Base-by-base conservation (phyloP, 176 grass and related monocot species). In the Aegilops speltoides region DNA sequence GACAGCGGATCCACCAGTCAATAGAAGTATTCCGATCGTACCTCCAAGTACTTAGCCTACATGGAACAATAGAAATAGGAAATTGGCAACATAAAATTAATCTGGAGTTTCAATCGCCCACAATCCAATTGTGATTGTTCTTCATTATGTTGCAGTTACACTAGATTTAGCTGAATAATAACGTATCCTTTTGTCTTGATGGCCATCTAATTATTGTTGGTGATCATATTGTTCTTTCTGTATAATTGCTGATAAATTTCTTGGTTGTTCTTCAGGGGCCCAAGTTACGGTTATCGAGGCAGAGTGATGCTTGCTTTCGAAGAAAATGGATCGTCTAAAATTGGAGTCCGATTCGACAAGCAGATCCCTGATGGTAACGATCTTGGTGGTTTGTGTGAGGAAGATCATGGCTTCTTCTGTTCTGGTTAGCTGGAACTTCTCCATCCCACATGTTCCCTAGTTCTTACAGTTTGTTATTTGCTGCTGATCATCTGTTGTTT, bases 381-480 rank as follows among this genome's bases (percentile, higher is more conserved):
- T 91, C 97, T 99, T 83, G 97, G 97, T 28, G 97, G 97, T 72
- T 73, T 94, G 80, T 99, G 97, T 36, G 97, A 99, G 83, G 97
- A 99, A 81, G 92, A 99, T 84, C 97, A 93, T 72, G 97, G 97
- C 70, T 99, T 99, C 90, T 99, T 96, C 73, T 99, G 97, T 77
- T 73, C 94, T 81, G 94, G 97, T 99, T 82, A 89, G 84, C 48
- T 90, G 66, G 84, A 81, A 68, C 29, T 76, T 93, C 33, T 33
- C 20, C 75, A 91, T 48, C 48, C 9, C 7, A 26, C 52, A 76
- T 71, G 28, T 77, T 77, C 81, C 63, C 15, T 12, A 82, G 40
- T 57, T 78, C 65, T 91, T 90, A 11, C 19, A 57, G 40, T 40
- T 84, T 69, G 52, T 87, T 83, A 10, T 79, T 90, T 65, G 22